These are phyloP conservation scores for Vinca minor DNA, from an alignment of 257 asterid genomes.

Conservation along the genomic window DNA sequence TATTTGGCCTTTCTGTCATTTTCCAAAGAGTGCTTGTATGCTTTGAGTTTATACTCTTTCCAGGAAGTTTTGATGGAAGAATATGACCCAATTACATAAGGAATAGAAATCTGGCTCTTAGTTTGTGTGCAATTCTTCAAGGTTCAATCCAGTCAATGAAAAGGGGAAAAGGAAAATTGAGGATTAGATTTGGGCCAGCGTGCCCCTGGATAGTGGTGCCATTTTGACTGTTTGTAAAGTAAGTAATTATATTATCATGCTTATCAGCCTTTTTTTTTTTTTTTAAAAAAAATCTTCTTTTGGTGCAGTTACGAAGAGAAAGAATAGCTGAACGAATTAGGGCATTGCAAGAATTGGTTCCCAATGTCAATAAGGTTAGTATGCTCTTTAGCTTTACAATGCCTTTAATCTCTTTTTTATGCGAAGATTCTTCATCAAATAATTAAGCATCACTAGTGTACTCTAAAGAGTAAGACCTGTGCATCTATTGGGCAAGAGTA, in stretches of 20 bases:
- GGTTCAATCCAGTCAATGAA: neutral
- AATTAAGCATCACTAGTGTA: neutral
- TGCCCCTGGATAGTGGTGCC: neutral
- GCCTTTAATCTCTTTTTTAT: neutral
- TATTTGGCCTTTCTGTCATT: neutral
- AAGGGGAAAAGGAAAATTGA: neutral
- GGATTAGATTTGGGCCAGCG: neutral
- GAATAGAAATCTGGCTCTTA: neutral
- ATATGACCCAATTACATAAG: too few species aligned
- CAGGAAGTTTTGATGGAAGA: neutral
- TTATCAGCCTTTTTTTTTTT: neutral
- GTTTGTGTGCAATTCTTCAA: neutral
- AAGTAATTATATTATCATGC: neutral
- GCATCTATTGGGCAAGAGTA: neutral
- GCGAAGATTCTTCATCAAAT: conserved; percentile 1
- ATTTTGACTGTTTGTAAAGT: neutral
- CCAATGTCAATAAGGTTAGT: conserved; percentile 89
- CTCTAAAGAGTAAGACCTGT: neutral
- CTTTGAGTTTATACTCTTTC: neutral
- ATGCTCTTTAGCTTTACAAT: conserved; percentile 10
- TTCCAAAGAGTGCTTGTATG: neutral
- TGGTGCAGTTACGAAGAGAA: conserved; percentile 75
- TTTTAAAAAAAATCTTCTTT: too few species aligned
- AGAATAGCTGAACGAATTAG: conserved; percentile 94
- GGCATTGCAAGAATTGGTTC: conserved; percentile 96